A percentile compares a stretch with the other conserved stretches of the same genome.
Conservation (phyloP, 495 filamentous ascomycete species). For the Podospora comata region DNA sequence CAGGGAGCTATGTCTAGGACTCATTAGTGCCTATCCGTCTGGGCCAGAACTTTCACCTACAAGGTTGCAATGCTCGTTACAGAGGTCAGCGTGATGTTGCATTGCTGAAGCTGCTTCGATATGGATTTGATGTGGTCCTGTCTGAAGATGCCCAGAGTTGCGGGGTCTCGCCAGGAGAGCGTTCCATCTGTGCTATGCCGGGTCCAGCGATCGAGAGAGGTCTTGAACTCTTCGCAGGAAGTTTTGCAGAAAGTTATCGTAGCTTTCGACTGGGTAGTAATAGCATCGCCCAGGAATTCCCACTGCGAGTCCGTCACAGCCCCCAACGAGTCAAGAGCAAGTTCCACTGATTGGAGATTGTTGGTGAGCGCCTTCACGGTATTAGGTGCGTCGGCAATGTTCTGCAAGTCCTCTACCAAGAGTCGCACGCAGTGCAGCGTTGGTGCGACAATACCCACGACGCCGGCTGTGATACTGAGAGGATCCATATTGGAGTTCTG, state of each 20-base stretch:
- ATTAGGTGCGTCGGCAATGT: slow-evolving; percentile 40
- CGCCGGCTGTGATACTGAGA: too few species aligned
- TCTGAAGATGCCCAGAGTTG: slow-evolving; percentile 38
- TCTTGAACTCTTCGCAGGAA: slow-evolving; percentile 37
- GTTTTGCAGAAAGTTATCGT: slow-evolving; percentile 30
- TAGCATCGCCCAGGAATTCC: slow-evolving; percentile 33
- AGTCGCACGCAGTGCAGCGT: too few species aligned
- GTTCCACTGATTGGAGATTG: slow-evolving; percentile 33
- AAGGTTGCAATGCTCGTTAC: slow-evolving; percentile 37
- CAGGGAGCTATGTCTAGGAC: too few species aligned
- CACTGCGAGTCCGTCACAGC: slow-evolving; percentile 36
- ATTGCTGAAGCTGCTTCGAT: slow-evolving; percentile 37
- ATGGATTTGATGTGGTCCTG: slow-evolving; percentile 35
- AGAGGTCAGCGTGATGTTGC: slow-evolving; percentile 33
- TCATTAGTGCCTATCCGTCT: too few species aligned
- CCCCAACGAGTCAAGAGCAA: slow-evolving; percentile 35
- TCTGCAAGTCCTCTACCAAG: slow-evolving; percentile 36
- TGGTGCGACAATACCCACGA: too few species aligned
- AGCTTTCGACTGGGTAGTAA: slow-evolving; percentile 32
- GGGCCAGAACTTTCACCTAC: slow-evolving; percentile 14
- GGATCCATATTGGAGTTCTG: too few species aligned
- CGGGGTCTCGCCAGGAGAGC: slow-evolving; percentile 35
- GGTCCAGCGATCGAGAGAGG: slow-evolving; percentile 37
- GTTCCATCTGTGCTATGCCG: slow-evolving; percentile 39
- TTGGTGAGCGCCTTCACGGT: slow-evolving; percentile 33